Percentiles rank a stretch among this genome's conserved stretches.
phyloP scores from a whole-genome alignment of 1,139 yeast genomes.

The Nakaseomyces uthaithaninus region DNA sequence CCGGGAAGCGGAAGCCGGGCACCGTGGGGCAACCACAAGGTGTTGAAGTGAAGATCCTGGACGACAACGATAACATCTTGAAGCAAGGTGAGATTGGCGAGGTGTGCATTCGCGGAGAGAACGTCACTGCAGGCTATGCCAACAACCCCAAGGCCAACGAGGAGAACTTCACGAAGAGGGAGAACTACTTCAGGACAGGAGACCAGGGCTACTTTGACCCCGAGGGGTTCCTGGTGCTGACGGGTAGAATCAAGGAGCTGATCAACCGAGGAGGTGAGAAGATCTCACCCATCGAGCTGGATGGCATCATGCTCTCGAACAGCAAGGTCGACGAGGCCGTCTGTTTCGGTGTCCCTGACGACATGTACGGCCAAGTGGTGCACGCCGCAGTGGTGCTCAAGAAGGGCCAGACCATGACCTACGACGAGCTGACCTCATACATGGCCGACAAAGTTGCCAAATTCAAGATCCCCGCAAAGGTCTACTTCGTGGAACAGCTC shows the following conservation, averaged over 20 bases:
- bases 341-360: slow-evolving; percentile 54
- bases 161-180: slow-evolving; percentile 47
- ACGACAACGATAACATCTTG: slow-evolving; percentile 39
- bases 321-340: slow-evolving; percentile 60
- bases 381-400: slow-evolving; percentile 56
- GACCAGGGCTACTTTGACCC: slow-evolving; percentile 56
- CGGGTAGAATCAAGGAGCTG: slow-evolving; percentile 60
- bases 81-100: slow-evolving; percentile 52
- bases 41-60: slow-evolving; percentile 49
- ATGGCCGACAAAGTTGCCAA: slow-evolving; percentile 40
- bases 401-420: slow-evolving; percentile 34
- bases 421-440: slow-evolving; percentile 40
- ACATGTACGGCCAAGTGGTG: slow-evolving; percentile 57
- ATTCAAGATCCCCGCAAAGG: slow-evolving; percentile 50
- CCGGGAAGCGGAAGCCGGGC: slow-evolving; percentile 55
- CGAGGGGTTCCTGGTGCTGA: slow-evolving; percentile 50
- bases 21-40: slow-evolving; percentile 68
- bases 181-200: slow-evolving; percentile 61
- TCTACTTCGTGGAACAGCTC: slow-evolving; percentile 49
- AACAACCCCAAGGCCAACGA: slow-evolving; percentile 60
- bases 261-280: slow-evolving; percentile 67
- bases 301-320: slow-evolving; percentile 46
- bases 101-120: slow-evolving; percentile 53
- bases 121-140: slow-evolving; percentile 63
- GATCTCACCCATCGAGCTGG: slow-evolving; percentile 59